These are phyloP conservation scores for Silene vulgaris DNA, from an alignment of 179 eudicot species.

Conservation along the genomic window DNA sequence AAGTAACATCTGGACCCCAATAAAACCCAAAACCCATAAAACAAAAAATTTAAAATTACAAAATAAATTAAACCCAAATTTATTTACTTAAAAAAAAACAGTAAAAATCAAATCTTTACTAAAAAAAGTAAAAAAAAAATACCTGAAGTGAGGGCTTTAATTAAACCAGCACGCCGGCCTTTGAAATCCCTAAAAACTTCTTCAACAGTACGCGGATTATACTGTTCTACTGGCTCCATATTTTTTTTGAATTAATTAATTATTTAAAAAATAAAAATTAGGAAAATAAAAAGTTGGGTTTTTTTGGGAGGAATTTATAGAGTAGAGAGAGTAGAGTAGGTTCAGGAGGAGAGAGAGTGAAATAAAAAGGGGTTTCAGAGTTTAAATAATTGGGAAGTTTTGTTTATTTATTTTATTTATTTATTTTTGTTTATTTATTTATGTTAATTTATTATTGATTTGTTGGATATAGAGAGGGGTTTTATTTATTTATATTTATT, in stretches of 20 bases:
- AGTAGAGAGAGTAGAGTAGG: background rate
- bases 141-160: slow-evolving; percentile 81
- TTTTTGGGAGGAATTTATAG: background rate
- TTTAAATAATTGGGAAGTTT: background rate
- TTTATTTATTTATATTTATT: background rate
- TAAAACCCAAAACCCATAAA: slow-evolving; percentile 1
- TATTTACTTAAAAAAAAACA: background rate
- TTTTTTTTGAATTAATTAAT: background rate
- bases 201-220: slow-evolving; percentile 73
- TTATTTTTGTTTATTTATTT: no score
- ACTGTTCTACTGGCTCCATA: slow-evolving; percentile 45
- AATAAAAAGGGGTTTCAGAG: slow-evolving; percentile 5
- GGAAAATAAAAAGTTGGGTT: background rate
- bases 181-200: slow-evolving; percentile 76
- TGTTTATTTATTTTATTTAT: no score
- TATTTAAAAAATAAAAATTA: no score
- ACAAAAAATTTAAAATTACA: background rate
- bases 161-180: slow-evolving; percentile 64
- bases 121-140: background rate
- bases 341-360: background rate
- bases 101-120: background rate
- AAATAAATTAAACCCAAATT: slow-evolving; percentile 8
- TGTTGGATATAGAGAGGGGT: background rate
- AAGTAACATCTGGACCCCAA: background rate
- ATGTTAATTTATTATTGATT: background rate